These are phyloP conservation scores for Trichocladium uniseriatum DNA, from an alignment of 495 filamentous ascomycete species.

Conservation along the genomic window DNA sequence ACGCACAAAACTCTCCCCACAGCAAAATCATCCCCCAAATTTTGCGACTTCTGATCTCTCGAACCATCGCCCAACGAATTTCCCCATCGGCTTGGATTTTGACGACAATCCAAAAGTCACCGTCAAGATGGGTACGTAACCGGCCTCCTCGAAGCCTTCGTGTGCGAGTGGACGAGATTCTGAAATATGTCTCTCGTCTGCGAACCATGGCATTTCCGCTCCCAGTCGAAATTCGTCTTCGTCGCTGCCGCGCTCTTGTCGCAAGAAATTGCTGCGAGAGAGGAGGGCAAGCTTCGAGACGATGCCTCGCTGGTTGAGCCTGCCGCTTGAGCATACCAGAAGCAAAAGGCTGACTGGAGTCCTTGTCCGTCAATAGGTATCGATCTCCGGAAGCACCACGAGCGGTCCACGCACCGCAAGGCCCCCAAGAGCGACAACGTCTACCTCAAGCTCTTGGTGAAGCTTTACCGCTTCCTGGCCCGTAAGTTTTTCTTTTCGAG, in stretches of 20 bases:
- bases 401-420: constrained; percentile 79
- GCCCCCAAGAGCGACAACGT: constrained; percentile 97
- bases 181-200: constrained; percentile 26
- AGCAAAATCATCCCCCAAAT: constrained; percentile 9
- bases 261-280: not conserved
- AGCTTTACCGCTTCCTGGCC: constrained; percentile 97
- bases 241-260: constrained; percentile 2
- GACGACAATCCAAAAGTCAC: constrained; percentile 31
- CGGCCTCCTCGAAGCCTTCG: constrained; percentile 24
- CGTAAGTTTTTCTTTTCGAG: constrained; percentile 51
- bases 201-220: constrained; percentile 31
- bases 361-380: constrained; percentile 46
- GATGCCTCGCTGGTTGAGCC: constrained; percentile 21
- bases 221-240: constrained; percentile 11
- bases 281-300: constrained; percentile 5
- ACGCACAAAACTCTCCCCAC: constrained; percentile 27
- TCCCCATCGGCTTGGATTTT: constrained; percentile 32
- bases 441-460: constrained; percentile 94
- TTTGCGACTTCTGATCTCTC: constrained; percentile 1
- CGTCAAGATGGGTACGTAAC: constrained; percentile 45
- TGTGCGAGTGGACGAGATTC: constrained; percentile 38
- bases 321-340: constrained; percentile 39
- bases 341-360: constrained; percentile 44
- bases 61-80: constrained; percentile 28
- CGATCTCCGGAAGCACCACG: constrained; percentile 73